Percentiles rank a stretch among this genome's conserved stretches.
phyloP scores from a whole-genome alignment of 2,329 filamentous ascomycete genomes.

The Sclerotinia subarctica region DNA sequence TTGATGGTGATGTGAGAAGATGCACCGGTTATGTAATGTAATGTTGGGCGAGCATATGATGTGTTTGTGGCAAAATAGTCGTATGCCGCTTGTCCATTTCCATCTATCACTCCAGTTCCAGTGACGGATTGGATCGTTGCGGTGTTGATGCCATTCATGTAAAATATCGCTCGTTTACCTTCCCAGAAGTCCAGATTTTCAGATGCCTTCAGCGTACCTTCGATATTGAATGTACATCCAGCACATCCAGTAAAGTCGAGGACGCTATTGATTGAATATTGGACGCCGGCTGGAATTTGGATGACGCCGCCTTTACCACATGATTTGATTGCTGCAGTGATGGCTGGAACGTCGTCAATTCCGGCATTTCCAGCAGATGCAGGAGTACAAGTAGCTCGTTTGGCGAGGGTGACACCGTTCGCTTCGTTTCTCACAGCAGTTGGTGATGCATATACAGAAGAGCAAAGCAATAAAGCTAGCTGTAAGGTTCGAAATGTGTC shows the following conservation, averaged over 20 bases:
- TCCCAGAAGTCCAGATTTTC: slow-evolving; percentile 44
- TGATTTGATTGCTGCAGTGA: slow-evolving; percentile 42
- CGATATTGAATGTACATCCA: slow-evolving; percentile 47
- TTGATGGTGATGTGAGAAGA: slow-evolving; percentile 41
- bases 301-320: slow-evolving; percentile 45
- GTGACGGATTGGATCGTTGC: slow-evolving; percentile 43
- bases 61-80: slow-evolving; percentile 43
- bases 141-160: slow-evolving; percentile 40
- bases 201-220: slow-evolving; percentile 44
- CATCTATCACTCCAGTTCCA: slow-evolving; percentile 45
- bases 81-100: slow-evolving; percentile 46
- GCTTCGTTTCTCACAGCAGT: background rate
- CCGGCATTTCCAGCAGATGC: slow-evolving; percentile 27
- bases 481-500: background rate
- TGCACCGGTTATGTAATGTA: slow-evolving; percentile 43
- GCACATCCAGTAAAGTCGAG: slow-evolving; percentile 44
- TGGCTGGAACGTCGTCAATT: slow-evolving; percentile 45
- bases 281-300: slow-evolving; percentile 42
- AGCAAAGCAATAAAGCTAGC: slow-evolving; percentile 1
- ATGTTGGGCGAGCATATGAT: slow-evolving; percentile 42
- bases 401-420: slow-evolving; percentile 19
- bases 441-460: background rate
- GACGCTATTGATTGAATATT: slow-evolving; percentile 45
- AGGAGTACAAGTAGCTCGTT: slow-evolving; percentile 31
- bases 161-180: slow-evolving; percentile 42